A percentile compares a stretch with the other conserved stretches of the same genome.
These are phyloP conservation scores for Endocalyx cinctus DNA, from an alignment of 2,329 filamentous ascomycete genomes.

Conservation along the genomic window DNA sequence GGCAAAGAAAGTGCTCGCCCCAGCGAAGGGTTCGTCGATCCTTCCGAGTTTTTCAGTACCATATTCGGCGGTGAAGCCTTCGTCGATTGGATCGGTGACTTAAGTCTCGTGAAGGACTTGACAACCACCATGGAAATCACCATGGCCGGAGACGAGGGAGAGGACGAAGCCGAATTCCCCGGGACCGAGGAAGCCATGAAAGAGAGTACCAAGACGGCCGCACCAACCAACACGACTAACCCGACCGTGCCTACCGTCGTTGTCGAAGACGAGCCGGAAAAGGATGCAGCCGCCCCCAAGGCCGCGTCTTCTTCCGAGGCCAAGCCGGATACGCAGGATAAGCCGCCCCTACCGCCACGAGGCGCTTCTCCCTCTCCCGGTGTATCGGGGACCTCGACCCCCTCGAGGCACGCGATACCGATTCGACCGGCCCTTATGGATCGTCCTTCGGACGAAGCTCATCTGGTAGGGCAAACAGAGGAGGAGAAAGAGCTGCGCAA, in stretches of 20 bases:
- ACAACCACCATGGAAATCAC: slow-evolving; percentile 98
- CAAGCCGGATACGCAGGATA: slow-evolving; percentile 12
- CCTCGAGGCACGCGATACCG: slow-evolving; percentile 52
- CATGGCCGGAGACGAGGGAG: slow-evolving; percentile 71
- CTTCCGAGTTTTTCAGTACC: slow-evolving; percentile 94
- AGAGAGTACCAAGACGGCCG: slow-evolving; percentile 44
- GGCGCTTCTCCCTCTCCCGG: slow-evolving; percentile 36
- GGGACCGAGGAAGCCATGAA: slow-evolving; percentile 53
- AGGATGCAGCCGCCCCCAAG: slow-evolving; percentile 15
- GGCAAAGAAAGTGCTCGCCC: slow-evolving; percentile 94
- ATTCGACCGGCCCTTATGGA: slow-evolving; percentile 86
- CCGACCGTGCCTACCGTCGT: slow-evolving; percentile 16
- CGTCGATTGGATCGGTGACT: slow-evolving; percentile 94
- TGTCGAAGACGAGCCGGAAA: slow-evolving; percentile 26
- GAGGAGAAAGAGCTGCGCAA: slow-evolving; percentile 73
- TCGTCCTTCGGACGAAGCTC: slow-evolving; percentile 71
- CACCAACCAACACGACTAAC: slow-evolving; percentile 10
- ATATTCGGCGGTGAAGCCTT: slow-evolving; percentile 98
- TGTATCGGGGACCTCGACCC: slow-evolving; percentile 35
- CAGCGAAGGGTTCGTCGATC: slow-evolving; percentile 88
- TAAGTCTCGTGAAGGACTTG: slow-evolving; percentile 96
- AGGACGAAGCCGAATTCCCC: slow-evolving; percentile 50
- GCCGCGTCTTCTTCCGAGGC: slow-evolving; percentile 26
- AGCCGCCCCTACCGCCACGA: slow-evolving; percentile 26
- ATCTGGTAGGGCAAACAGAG: slow-evolving; percentile 60